Evolutionary conservation across 2,329 filamentous ascomycete species (phyloP), one percentile per base, ranked within the genome.

Genomic region (Apiospora phragmitis): DNA sequence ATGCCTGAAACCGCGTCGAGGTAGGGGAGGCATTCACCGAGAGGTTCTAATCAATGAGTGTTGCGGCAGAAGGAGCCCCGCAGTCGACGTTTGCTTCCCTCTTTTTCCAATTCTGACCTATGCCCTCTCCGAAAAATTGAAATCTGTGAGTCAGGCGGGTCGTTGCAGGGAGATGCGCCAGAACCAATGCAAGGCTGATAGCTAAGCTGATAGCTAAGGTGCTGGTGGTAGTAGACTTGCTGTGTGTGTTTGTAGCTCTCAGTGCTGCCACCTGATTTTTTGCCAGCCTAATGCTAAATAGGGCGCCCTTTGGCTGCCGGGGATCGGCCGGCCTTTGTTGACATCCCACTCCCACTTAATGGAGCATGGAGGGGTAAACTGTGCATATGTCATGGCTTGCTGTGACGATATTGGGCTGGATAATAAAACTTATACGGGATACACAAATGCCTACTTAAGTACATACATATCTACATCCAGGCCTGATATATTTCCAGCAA

Each of bases 1-100:
- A 26, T 43, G 69, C 49, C 62, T 65, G 21, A 68, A 69, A 68
- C 69, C 26, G 45, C 69, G 70, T 1, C 45, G 73, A 66, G 72
- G 65, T 68, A 70, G 67, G 59, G 65, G 66, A 68, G 69, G 70
- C 73, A 74, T 74, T 69, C 73, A 72, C 16, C 9, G 32, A 24
- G 70, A n/a, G 62, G n/a, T 65, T 66, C 59, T n/a, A n/a, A 4
- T 66, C 21, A n/a, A n/a, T 43, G 62, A 66, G 62, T 41, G 35
- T 66, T 66, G 32, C 32, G 51, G 51, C 29, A 59, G 29, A 32
- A 59, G 16, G 18, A 35, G 51, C 51, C 51, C 51, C 51, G 51
- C 51, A 35, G 51, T 59, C 29, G 51, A 41, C 55, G 38, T 32
- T 55, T 71, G 42, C 67, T 68, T 67, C 42, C 59, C 38, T 41